Evolutionary conservation across 352 stramenopile species (phyloP), one percentile per base, ranked within the genome.

Genomic region (Phytophthora meadii): DNA sequence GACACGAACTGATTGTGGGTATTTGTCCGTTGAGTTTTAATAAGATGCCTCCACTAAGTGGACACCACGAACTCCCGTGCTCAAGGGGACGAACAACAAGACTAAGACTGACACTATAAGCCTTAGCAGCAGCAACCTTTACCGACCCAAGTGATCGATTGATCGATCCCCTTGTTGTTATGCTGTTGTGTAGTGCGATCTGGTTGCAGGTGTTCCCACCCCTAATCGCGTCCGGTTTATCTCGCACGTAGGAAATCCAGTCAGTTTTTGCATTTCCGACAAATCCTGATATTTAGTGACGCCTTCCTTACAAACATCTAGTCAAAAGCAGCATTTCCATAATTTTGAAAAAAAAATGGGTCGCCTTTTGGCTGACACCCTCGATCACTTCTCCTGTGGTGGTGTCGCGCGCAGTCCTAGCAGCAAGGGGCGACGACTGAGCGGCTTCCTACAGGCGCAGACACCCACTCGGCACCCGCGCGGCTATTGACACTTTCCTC

Each of bases 321-420:
- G 27, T 30, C 27, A 30, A 30, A 42, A 42, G 7, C 14, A 4
- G 22, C 8, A 42, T 22, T 42, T 42, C 37, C 37, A 42, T 42
- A 42, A 42, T 22, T 42, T 42, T 22, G 37, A 14, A 19, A 42
- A n/a, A n/a, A 19, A 36, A 22, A 2, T 42, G 37, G n/a, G 14
- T 42, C 37, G 37, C 37, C 37, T 14, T 19, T 42, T 42, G 37
- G 37, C 37, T 22, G n/a, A 19, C 37, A 10, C n/a, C 37, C n/a
- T 47, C 45, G 36, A 46, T 56, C 68, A 73, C 68, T 76, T 76
- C 45, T 72, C 48, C 57, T 76, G 68, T 70, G 53, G 56, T 72
- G 56, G 62, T 46, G 48, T 72, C 47, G 62, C 24, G 44, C 30
- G 52, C 53, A 71, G 24, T 42, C 37, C n/a, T 17, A 48, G 50